A percentile compares a stretch with the other conserved stretches of the same genome.
Conservation (phyloP, 768 basidiomycete species). For the Botryobasidium botryosum region DNA sequence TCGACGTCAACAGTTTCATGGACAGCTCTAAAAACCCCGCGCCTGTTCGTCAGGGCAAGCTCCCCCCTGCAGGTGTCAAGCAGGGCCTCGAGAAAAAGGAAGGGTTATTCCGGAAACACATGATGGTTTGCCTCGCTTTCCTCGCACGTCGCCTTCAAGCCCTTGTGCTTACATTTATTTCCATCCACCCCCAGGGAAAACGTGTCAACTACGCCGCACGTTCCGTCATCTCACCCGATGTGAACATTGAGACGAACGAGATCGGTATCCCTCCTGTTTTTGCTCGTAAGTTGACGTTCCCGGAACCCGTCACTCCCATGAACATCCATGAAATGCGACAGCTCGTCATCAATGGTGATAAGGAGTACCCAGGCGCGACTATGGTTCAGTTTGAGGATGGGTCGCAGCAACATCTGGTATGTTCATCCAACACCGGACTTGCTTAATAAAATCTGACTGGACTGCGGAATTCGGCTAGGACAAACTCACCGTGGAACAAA, state of each 20-base stretch:
- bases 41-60: conserved; percentile 67
- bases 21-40: conserved; percentile 92
- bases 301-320: conserved; percentile 85
- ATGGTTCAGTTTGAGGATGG: conserved; percentile 96
- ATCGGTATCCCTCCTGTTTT: conserved; percentile 97
- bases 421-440: conserved; percentile 12
- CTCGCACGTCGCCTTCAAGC: too few species aligned
- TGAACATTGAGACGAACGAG: conserved; percentile 97
- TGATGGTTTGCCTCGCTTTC: conserved; percentile 60
- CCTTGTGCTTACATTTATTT: neutral
- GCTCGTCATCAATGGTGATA: conserved; percentile 80
- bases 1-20: conserved; percentile 92
- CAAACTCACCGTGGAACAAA: conserved; percentile 69
- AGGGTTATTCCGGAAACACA: conserved; percentile 91
- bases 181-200: conserved; percentile 51
- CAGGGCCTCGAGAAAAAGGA: conserved; percentile 98
- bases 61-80: conserved; percentile 87
- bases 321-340: conserved; percentile 82
- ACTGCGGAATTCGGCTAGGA: conserved; percentile 32
- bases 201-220: conserved; percentile 98
- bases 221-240: conserved; percentile 98
- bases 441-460: neutral
- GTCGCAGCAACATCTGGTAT: conserved; percentile 62
- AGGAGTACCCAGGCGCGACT: conserved; percentile 78
- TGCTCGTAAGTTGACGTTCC: conserved; percentile 89